Evolutionary conservation across 345 rosid genomes (phyloP).

Genomic region (Euphorbia lathyris): DNA sequence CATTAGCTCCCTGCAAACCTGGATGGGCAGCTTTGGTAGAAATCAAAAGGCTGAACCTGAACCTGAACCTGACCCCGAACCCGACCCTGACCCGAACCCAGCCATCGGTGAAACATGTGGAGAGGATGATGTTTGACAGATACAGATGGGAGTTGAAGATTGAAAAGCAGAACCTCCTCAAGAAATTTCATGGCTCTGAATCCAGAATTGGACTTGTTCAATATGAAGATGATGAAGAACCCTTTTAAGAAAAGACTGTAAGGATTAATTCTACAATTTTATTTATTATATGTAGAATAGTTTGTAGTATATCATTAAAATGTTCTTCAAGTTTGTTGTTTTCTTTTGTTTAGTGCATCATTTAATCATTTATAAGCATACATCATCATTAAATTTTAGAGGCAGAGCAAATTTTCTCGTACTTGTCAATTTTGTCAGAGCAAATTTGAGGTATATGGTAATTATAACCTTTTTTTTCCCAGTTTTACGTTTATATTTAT

Average conservation of each 20-base stretch:
- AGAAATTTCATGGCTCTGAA: constrained; percentile 29
- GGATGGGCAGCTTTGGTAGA: constrained; percentile 27
- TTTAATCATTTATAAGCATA: too few relatives aligned
- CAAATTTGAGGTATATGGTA: too few relatives aligned
- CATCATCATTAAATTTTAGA: too few relatives aligned
- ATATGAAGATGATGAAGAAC: constrained; percentile 6
- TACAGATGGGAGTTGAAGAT: constrained; percentile 25
- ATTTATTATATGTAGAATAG: background rate
- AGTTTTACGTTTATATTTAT: too few relatives aligned
- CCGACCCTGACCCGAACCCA: too few relatives aligned
- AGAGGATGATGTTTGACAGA: constrained; percentile 36
- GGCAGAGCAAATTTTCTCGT: too few relatives aligned
- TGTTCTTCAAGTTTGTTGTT: too few relatives aligned
- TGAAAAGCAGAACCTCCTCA: background rate
- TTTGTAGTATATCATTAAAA: too few relatives aligned
- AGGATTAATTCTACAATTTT: background rate
- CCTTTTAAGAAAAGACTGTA: background rate
- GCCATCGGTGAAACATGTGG: constrained; percentile 21
- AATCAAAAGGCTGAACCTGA: constrained; percentile 28
- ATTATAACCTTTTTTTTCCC: too few relatives aligned
- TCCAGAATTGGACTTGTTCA: constrained; percentile 10
- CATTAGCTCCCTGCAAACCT: background rate
- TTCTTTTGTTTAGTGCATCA: too few relatives aligned
- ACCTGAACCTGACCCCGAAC: too few relatives aligned
- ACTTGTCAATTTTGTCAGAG: too few relatives aligned